Conservation (phyloP, 345 rosid species). For the Populus tremula region DNA sequence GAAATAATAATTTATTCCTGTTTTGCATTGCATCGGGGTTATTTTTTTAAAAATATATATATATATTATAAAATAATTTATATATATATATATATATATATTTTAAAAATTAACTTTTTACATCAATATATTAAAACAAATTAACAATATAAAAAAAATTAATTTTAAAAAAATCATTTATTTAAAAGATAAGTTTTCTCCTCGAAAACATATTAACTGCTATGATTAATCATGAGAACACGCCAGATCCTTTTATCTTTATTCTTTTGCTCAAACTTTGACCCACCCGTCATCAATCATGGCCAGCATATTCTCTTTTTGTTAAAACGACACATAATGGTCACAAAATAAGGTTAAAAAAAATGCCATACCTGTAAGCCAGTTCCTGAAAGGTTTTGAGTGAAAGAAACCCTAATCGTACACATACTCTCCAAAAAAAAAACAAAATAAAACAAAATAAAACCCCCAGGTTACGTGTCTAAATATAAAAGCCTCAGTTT, state of each 20-base stretch:
- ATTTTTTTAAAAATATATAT: too few species aligned
- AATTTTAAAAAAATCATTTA: too few species aligned
- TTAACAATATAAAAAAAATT: too few species aligned
- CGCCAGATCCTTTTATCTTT: slow-evolving; percentile 2
- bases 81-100: too few species aligned
- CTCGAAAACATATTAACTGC: too few species aligned
- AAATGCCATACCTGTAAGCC: background rate
- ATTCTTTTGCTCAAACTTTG: slow-evolving; percentile 1
- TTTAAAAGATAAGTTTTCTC: too few species aligned
- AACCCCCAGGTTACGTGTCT: slow-evolving; percentile 23
- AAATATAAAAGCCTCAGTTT: background rate
- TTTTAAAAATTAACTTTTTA: too few species aligned
- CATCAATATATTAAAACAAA: too few species aligned
- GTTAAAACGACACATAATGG: background rate
- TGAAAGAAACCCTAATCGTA: slow-evolving; percentile 52
- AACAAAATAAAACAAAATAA: too few species aligned
- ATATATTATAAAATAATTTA: too few species aligned
- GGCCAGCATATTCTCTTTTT: background rate
- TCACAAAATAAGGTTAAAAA: background rate
- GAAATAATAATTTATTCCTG: background rate
- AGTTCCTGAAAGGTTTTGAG: slow-evolving; percentile 30
- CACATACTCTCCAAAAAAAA: background rate
- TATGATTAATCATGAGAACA: slow-evolving; percentile 3
- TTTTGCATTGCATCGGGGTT: too few species aligned
- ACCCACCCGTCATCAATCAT: slow-evolving; percentile 11